Conservation (phyloP, 805 yeast species). For the Metschnikowia cubensis region DNA sequence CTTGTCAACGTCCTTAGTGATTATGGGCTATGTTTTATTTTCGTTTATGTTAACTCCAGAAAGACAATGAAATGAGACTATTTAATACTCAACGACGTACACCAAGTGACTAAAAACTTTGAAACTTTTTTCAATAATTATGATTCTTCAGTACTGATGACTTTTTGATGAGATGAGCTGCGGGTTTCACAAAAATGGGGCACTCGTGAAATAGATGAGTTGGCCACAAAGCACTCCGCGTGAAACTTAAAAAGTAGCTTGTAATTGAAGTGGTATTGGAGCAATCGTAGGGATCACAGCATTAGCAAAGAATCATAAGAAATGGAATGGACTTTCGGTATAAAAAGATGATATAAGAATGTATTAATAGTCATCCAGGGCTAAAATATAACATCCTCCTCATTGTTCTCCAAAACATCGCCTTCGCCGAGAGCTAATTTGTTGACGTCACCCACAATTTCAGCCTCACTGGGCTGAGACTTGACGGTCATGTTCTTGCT, state of each 20-base stretch:
- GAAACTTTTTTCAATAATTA: no score
- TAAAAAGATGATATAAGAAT: not conserved
- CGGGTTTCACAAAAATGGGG: not conserved
- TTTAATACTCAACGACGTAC: no score
- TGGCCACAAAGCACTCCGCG: not conserved
- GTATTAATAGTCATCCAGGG: not conserved
- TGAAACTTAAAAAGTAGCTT: not conserved
- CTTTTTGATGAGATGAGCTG: not conserved
- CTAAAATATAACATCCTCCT: conserved; percentile 44
- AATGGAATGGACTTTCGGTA: not conserved
- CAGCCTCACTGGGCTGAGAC: conserved; percentile 13
- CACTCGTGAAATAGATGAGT: not conserved
- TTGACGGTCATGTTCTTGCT: conserved; percentile 13
- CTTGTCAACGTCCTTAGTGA: no score
- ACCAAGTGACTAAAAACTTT: not conserved
- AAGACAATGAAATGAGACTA: no score
- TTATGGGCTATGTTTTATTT: no score
- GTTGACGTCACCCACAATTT: conserved; percentile 26
- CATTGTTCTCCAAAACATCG: conserved; percentile 38
- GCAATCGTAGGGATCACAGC: not conserved
- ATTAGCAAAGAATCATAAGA: not conserved
- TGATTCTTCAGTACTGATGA: no score
- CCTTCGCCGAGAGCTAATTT: conserved; percentile 22
- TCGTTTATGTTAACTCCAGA: no score
- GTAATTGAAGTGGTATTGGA: not conserved